A percentile compares a stretch with the other conserved stretches of the same genome.
phyloP scores from a whole-genome alignment of 1,284 basidiomycete species.

The Pterulicium gracile region DNA sequence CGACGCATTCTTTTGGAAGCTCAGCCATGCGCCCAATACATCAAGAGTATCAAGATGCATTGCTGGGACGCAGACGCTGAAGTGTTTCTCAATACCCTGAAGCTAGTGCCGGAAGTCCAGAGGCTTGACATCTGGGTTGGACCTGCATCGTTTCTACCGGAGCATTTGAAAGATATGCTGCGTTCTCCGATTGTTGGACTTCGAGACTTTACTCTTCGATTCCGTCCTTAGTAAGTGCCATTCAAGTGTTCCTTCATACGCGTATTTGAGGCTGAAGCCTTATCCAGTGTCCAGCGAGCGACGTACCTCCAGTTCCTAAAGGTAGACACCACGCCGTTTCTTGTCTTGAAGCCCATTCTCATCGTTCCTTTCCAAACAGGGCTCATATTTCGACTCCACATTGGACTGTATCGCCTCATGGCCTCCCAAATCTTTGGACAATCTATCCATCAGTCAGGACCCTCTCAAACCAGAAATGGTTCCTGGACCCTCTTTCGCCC shows the following conservation, averaged over 20 bases:
- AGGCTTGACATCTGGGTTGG: constrained; percentile 46
- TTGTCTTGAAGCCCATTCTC: constrained; percentile 1
- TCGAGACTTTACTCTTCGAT: constrained; percentile 39
- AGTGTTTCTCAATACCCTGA: constrained; percentile 44
- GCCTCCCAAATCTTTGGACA: constrained; percentile 33
- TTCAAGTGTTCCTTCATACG: neutral
- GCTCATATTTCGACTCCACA: constrained; percentile 58
- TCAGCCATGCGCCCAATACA: constrained; percentile 19
- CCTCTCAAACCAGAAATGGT: constrained; percentile 30
- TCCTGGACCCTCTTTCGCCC: constrained; percentile 39
- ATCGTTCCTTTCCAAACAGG: constrained; percentile 24
- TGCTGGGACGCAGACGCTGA: constrained; percentile 55
- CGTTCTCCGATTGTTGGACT: constrained; percentile 25
- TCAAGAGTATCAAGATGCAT: constrained; percentile 38
- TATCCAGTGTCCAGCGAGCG: constrained; percentile 47
- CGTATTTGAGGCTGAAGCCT: constrained; percentile 1
- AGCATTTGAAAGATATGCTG: constrained; percentile 54
- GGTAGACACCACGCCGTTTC: constrained; percentile 18
- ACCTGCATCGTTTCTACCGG: constrained; percentile 51
- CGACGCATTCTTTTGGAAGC: constrained; percentile 24
- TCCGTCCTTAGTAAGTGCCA: constrained; percentile 57
- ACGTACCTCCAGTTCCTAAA: constrained; percentile 62
- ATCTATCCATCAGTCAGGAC: constrained; percentile 59
- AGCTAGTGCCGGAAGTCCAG: constrained; percentile 34
- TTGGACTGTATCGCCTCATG: constrained; percentile 43